phyloP scores from a whole-genome alignment of 2,329 filamentous ascomycete species.

The Xylaria sp. region DNA sequence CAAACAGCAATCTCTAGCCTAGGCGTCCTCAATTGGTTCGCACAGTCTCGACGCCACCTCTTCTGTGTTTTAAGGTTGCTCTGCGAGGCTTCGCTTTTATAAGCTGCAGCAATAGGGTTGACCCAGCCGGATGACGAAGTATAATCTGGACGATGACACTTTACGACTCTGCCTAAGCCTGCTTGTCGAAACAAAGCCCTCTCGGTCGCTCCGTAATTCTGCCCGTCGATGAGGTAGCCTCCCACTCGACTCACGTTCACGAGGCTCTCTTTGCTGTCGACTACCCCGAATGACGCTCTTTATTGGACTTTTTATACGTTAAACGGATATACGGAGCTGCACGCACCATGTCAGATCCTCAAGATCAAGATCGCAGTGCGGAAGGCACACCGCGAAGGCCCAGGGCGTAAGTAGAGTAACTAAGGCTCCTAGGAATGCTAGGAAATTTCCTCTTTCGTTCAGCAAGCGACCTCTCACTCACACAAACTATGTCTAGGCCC shows the following conservation, averaged over 20 bases:
- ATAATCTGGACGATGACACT: slow-evolving; percentile 10
- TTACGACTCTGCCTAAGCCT: background rate
- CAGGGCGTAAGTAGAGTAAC: slow-evolving; percentile 43
- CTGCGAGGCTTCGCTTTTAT: slow-evolving; percentile 2
- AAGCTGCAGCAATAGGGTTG: background rate
- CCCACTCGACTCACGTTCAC: slow-evolving; percentile 3
- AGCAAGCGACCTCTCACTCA: slow-evolving; percentile 26
- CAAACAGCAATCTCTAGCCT: slow-evolving; percentile 4
- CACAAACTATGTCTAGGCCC: slow-evolving; percentile 40
- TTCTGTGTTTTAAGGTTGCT: background rate
- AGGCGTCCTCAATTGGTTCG: slow-evolving; percentile 11
- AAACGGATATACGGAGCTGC: slow-evolving; percentile 5
- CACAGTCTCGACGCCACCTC: slow-evolving; percentile 3
- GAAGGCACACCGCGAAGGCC: slow-evolving; percentile 42
- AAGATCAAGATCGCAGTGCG: slow-evolving; percentile 37
- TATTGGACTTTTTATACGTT: slow-evolving; percentile 12
- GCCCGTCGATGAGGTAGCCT: slow-evolving; percentile 18
- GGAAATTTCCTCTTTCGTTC: background rate
- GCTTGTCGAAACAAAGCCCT: background rate
- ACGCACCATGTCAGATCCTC: slow-evolving; percentile 41
- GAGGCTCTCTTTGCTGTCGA: slow-evolving; percentile 9
- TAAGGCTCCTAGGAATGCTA: background rate
- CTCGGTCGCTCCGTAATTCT: background rate
- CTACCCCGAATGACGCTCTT: slow-evolving; percentile 15
- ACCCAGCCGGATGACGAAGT: slow-evolving; percentile 5